A percentile compares a stretch with the other conserved stretches of the same genome.
Conservation (phyloP, 495 filamentous ascomycete genomes). For the Arthonia radiata region DNA sequence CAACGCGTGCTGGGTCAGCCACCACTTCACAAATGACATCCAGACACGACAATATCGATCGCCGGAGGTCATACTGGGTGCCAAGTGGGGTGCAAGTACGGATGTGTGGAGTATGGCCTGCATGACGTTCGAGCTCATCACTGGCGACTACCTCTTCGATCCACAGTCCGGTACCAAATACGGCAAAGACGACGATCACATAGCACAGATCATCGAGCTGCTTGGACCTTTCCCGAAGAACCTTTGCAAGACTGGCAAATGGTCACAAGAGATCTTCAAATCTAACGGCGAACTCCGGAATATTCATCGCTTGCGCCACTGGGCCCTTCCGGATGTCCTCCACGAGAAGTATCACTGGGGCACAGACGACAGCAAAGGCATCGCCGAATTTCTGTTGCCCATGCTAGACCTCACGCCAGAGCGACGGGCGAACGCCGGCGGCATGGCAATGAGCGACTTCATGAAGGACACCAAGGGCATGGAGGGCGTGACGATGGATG, state of each 20-base stretch:
- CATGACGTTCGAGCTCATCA: constrained; percentile 98
- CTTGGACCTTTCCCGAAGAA: constrained; percentile 83
- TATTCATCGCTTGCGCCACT: constrained; percentile 89
- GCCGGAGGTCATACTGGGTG: constrained; percentile 85
- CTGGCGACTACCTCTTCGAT: constrained; percentile 96
- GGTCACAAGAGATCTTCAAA: constrained; percentile 98
- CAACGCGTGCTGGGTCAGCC: constrained; percentile 94
- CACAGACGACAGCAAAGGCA: constrained; percentile 46
- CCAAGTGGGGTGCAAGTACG: constrained; percentile 96
- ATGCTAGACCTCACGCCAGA: constrained; percentile 82
- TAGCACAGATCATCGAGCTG: constrained; percentile 95
- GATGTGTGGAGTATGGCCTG: constrained; percentile 99
- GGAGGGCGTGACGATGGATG: constrained; percentile 44
- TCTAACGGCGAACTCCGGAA: constrained; percentile 92
- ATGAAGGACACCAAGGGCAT: constrained; percentile 68
- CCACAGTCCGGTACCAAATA: constrained; percentile 98
- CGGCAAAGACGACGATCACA: constrained; percentile 98
- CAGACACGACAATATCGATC: constrained; percentile 95
- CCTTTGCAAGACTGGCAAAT: constrained; percentile 74
- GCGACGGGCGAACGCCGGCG: constrained; percentile 79
- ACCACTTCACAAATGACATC: constrained; percentile 99
- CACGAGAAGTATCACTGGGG: constrained; percentile 92
- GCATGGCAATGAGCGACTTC: constrained; percentile 69
- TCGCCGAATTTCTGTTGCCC: constrained; percentile 66
- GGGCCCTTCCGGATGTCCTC: constrained; percentile 83